Base-by-base conservation (phyloP, 176 grass and related monocot species). In the Calamus simplicifolius region DNA sequence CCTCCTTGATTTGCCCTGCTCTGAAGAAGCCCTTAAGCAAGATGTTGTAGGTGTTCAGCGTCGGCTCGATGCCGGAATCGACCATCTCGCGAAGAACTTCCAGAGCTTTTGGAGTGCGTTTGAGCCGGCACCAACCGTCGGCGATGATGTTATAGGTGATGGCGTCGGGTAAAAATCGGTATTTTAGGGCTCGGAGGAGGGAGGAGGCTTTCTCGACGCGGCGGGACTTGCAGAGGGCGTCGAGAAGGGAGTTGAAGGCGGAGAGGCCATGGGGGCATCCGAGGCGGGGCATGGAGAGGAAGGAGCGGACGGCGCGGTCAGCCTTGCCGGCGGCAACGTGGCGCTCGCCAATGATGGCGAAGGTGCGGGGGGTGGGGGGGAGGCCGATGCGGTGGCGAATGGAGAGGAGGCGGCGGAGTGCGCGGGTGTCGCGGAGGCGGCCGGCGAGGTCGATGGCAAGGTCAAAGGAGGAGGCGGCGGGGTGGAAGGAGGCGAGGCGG, bases 1-100 rank as follows among this genome's bases (percentile, higher is more conserved):
- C 87, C 64, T 97, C 81, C 27, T 49, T 58, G 17, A 85, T 19
- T 55, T 85, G 93, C 29, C 81, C 75, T n/a, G 84, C 79, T 29
- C 84, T 61, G 82, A 97, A 92, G 69, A 92, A 88, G 10, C 93
- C 93, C 66, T 91, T 91, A 16, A 92, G 87, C 35, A 97, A 70
- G 61, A 91, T 70, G 50, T 97, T 97, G 48, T 97, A 92, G 4
- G 93, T 97, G 66, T 62, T 82, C 68, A 80, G 91, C 6, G 87
- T 97, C n/a, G 93, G 93, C 13, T 72, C 25, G 50, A 91, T 78
- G 31, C 93, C 93, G 3, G 55, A 68, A 52, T 91, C 81, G n/a
- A 82, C 87, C 93, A 97, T 97, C 69, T 79, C 73, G 14, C 52
- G 67, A 62, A 92, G 81, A 19, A 91, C 49, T 63, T 88, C 84